Evolutionary conservation across 78 protist species (phyloP).

Genomic region (Dictyostelium purpureum): DNA sequence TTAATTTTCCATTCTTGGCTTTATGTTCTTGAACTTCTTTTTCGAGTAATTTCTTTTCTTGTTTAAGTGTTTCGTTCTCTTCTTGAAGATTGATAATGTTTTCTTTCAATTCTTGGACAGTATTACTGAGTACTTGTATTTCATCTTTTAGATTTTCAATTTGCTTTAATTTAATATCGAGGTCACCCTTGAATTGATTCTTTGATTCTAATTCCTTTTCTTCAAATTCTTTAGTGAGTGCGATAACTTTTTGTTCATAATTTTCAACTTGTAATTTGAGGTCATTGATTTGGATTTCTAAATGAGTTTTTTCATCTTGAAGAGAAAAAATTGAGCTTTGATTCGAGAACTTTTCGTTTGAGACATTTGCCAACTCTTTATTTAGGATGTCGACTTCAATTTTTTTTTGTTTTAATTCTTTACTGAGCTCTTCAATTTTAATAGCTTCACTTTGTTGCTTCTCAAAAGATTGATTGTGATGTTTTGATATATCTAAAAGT

Average conservation of each 20-base stretch:
- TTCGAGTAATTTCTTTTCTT: not conserved
- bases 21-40: too few relatives aligned
- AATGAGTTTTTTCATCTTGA: not conserved
- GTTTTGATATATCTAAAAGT: conserved; percentile 47
- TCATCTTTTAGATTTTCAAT: not conserved
- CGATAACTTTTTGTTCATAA: not conserved
- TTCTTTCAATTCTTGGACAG: not conserved
- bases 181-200: too few relatives aligned
- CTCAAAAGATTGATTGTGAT: not conserved
- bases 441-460: conserved; percentile 1
- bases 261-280: not conserved
- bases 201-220: not conserved
- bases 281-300: not conserved
- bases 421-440: not conserved
- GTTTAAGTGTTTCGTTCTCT: not conserved
- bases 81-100: not conserved
- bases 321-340: not conserved
- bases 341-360: not conserved
- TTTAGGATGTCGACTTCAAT: not conserved
- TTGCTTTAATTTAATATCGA: too few relatives aligned
- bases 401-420: conserved; percentile 30
- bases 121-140: not conserved
- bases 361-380: not conserved
- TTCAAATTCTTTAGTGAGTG: too few relatives aligned
- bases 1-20: not conserved